These are phyloP conservation scores for Apium graveolens DNA, from an alignment of 129 eudicot species.

Conservation along the genomic window DNA sequence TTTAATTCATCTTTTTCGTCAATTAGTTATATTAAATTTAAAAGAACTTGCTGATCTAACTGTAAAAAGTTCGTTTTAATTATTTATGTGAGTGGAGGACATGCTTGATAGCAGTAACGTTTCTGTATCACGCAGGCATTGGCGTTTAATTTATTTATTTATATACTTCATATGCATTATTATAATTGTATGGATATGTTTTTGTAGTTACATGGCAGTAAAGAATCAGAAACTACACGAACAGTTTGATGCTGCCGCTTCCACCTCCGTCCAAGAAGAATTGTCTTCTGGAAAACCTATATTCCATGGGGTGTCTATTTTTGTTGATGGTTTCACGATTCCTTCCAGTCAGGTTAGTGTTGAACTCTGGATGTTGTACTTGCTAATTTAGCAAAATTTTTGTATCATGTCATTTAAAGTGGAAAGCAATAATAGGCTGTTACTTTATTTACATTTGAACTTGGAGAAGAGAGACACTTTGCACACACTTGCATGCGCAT, in stretches of 20 bases:
- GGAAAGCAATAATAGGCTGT: background rate
- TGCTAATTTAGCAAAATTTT: background rate
- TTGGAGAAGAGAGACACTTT: background rate
- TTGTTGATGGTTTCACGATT: constrained; percentile 86
- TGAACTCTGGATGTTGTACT: constrained; percentile 5
- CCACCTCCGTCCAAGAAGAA: constrained; percentile 49
- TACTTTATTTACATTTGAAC: background rate
- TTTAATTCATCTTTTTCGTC: no score
- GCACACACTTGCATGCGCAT: background rate
- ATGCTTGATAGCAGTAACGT: background rate
- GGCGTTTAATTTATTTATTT: no score
- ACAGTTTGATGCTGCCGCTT: constrained; percentile 81
- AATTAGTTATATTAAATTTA: background rate
- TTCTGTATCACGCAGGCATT: background rate
- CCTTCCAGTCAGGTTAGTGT: constrained; percentile 89
- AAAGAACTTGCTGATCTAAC: background rate
- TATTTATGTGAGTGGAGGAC: background rate
- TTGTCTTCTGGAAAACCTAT: constrained; percentile 44
- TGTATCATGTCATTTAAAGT: background rate
- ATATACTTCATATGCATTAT: background rate
- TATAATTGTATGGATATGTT: constrained; percentile 6
- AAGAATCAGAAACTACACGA: constrained; percentile 82
- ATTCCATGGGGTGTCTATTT: constrained; percentile 82
- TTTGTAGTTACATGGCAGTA: constrained; percentile 75
- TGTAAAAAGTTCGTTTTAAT: background rate